phyloP scores from a whole-genome alignment of 306 rosid genomes.

The Lathyrus sativus region DNA sequence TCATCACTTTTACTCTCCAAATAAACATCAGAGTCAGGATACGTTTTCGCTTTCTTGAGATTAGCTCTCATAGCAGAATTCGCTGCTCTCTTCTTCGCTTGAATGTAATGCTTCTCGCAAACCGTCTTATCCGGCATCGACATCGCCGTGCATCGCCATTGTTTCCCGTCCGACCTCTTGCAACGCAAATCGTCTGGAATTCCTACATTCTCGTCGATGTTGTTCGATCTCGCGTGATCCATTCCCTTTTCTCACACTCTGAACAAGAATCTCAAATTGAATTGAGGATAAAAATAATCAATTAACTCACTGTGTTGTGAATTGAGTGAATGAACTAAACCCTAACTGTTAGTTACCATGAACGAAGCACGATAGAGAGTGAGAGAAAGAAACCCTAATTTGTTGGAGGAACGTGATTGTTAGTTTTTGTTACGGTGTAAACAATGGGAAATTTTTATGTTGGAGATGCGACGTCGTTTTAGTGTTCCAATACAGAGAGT shows the following conservation, averaged over 20 bases:
- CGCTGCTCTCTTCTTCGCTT: constrained; percentile 96
- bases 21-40: constrained; percentile 59
- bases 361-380: background rate
- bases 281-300: background rate
- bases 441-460: background rate
- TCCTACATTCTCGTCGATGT: constrained; percentile 72
- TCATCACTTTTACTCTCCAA: constrained; percentile 83
- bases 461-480: constrained; percentile 25
- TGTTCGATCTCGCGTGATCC: constrained; percentile 62
- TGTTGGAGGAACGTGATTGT: background rate
- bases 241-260: constrained; percentile 29
- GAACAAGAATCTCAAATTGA: background rate
- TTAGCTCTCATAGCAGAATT: constrained; percentile 98
- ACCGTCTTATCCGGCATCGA: constrained; percentile 99
- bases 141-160: constrained; percentile 96
- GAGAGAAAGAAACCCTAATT: constrained; percentile 15
- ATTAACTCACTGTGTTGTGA: background rate
- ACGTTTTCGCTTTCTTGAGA: constrained; percentile 84
- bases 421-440: background rate
- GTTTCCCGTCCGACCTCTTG: constrained; percentile 98
- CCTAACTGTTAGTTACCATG: background rate
- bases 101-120: constrained; percentile 96
- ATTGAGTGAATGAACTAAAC: constrained; percentile 9
- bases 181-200: constrained; percentile 95
- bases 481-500: constrained; percentile 3